phyloP scores from a whole-genome alignment of 1,139 yeast genomes.

The Suhomyces maxii region DNA sequence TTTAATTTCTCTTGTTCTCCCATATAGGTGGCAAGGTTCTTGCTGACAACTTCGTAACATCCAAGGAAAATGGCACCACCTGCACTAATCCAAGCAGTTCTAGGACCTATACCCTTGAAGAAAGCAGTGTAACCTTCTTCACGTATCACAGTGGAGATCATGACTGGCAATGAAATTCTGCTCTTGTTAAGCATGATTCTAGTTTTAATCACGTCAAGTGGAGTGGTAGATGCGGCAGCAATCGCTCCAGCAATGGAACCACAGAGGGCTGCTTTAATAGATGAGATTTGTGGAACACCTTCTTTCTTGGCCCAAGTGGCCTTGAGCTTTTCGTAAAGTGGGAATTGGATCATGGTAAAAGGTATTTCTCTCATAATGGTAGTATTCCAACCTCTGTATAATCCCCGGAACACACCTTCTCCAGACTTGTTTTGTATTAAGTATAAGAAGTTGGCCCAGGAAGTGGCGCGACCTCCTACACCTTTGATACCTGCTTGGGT shows the following conservation, averaged over 20 bases:
- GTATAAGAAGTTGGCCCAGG: conserved; percentile 63
- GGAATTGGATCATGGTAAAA: conserved; percentile 92
- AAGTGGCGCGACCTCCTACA: conserved; percentile 55
- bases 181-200: conserved; percentile 75
- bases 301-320: conserved; percentile 43
- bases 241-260: conserved; percentile 94
- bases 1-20: not conserved
- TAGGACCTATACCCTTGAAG: conserved; percentile 83
- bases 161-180: conserved; percentile 44
- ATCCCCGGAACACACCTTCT: conserved; percentile 74
- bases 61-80: conserved; percentile 98
- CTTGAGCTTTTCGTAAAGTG: conserved; percentile 84
- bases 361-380: conserved; percentile 95
- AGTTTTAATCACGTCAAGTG: conserved; percentile 89
- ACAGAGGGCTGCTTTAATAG: conserved; percentile 84
- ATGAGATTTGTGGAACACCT: conserved; percentile 42
- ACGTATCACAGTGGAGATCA: conserved; percentile 48
- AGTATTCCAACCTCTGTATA: conserved; percentile 90
- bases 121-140: conserved; percentile 75
- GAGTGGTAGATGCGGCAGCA: conserved; percentile 94
- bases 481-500: conserved; percentile 68
- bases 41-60: conserved; percentile 74
- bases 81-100: conserved; percentile 96
- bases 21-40: conserved; percentile 15
- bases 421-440: conserved; percentile 60